Percentiles rank a stretch among this genome's conserved stretches.
Conservation (phyloP, 345 rosid genomes). For the Sisymbrium altissimum region DNA sequence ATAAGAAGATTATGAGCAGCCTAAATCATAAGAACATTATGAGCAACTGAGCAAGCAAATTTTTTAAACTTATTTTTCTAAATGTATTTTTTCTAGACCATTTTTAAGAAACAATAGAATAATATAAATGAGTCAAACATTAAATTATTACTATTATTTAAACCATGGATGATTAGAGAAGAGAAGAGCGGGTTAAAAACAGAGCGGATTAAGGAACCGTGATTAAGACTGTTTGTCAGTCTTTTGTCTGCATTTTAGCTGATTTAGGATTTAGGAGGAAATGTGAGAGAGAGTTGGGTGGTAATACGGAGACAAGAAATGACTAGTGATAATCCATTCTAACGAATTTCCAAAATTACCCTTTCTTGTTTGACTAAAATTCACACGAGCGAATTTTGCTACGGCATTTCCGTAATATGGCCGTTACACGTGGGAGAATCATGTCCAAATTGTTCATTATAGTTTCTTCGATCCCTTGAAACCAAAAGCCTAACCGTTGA, state of each 20-base stretch:
- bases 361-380: slow-evolving; percentile 23
- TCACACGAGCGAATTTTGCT: slow-evolving; percentile 10
- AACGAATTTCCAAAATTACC: neutral
- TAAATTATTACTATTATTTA: too few relatives aligned
- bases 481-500: too few relatives aligned
- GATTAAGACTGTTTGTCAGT: slow-evolving; percentile 28
- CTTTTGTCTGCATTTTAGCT: slow-evolving; percentile 8
- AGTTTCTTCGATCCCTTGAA: neutral
- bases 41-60: too few relatives aligned
- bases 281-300: slow-evolving; percentile 10
- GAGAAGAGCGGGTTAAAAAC: too few relatives aligned
- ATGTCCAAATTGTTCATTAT: neutral
- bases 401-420: neutral
- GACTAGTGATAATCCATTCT: neutral
- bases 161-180: too few relatives aligned
- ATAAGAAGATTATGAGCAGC: too few relatives aligned
- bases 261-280: neutral
- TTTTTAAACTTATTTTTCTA: too few relatives aligned
- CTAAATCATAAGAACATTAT: too few relatives aligned
- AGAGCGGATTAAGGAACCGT: neutral
- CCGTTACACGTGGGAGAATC: neutral
- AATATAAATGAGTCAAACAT: too few relatives aligned
- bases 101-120: too few relatives aligned
- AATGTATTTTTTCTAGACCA: too few relatives aligned
- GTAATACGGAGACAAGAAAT: slow-evolving; percentile 31